Conservation (phyloP, 2,329 filamentous ascomycete species). For the Emmonsiellopsis sp. region DNA sequence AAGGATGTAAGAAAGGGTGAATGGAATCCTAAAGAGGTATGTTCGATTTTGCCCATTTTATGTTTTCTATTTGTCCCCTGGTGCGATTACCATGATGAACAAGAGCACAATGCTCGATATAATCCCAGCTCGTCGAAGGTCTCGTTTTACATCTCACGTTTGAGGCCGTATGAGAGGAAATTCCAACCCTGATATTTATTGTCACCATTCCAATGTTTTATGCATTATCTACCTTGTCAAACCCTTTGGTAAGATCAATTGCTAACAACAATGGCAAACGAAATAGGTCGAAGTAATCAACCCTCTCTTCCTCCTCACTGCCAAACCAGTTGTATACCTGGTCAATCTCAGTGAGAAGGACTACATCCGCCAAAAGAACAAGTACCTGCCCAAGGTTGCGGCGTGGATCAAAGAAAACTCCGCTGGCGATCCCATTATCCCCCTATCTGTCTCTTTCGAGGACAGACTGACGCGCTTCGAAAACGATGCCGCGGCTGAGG, state of each 20-base stretch:
- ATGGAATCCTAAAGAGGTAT: constrained; percentile 92
- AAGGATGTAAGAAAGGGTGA: constrained; percentile 88
- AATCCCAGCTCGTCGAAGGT: constrained; percentile 99
- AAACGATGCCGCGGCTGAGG: constrained; percentile 63
- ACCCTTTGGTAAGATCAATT: background rate
- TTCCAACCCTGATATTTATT: constrained; percentile 54
- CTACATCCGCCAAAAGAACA: constrained; percentile 98
- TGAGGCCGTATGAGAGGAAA: constrained; percentile 82
- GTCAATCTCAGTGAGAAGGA: constrained; percentile 97
- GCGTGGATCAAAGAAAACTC: constrained; percentile 94
- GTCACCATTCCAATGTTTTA: constrained; percentile 10
- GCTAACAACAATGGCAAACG: constrained; percentile 9
- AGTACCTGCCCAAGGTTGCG: constrained; percentile 85
- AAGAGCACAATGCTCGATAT: constrained; percentile 91
- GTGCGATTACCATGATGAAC: constrained; percentile 66
- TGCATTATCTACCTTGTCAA: constrained; percentile 9
- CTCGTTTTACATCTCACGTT: constrained; percentile 60
- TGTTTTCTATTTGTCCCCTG: constrained; percentile 27
- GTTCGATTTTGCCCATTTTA: constrained; percentile 13
- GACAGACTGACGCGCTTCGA: constrained; percentile 77
- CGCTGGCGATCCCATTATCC: constrained; percentile 78
- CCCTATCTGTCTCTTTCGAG: constrained; percentile 86
- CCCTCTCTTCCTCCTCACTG: constrained; percentile 85
- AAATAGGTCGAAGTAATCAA: constrained; percentile 91
- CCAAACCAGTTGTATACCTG: constrained; percentile 93